A percentile compares a stretch with the other conserved stretches of the same genome.
phyloP scores from a whole-genome alignment of 2,329 filamentous ascomycete genomes.

The Cladophialophora bantiana region DNA sequence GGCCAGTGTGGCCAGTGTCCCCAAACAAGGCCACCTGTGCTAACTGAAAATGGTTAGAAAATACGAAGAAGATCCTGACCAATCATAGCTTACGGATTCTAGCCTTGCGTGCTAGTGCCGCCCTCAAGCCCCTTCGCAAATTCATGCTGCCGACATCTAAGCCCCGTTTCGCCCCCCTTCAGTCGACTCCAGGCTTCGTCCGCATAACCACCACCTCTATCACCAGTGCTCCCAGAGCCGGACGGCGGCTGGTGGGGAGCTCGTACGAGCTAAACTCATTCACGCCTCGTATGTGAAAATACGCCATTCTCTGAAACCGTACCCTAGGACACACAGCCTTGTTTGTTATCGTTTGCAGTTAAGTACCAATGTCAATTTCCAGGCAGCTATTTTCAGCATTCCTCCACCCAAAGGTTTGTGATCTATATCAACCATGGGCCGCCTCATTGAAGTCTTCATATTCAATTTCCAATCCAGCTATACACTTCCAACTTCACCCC shows the following conservation, averaged over 20 bases:
- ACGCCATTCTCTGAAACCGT: conserved; percentile 4
- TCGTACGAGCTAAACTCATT: conserved; percentile 11
- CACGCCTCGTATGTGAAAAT: background rate
- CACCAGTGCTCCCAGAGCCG: background rate
- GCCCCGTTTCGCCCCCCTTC: background rate
- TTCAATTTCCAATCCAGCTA: background rate
- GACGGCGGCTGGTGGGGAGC: background rate
- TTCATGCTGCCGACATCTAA: conserved; percentile 5
- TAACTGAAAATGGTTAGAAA: conserved; percentile 9
- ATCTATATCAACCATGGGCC: conserved; percentile 3
- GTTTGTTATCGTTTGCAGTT: background rate
- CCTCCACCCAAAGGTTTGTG: background rate
- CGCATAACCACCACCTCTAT: background rate
- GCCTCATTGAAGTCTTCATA: background rate
- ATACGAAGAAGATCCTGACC: conserved; percentile 6
- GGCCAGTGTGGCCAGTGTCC: background rate
- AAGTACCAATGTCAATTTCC: background rate
- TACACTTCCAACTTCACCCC: background rate
- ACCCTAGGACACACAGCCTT: background rate
- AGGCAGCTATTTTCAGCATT: conserved; percentile 14
- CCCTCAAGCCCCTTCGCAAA: background rate
- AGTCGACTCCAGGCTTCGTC: background rate
- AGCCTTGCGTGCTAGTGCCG: background rate
- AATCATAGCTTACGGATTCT: background rate
- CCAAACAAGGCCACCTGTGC: conserved; percentile 18